Percentiles rank a stretch among this genome's conserved stretches.
phyloP scores from a whole-genome alignment of 2,329 filamentous ascomycete species.

The Scolecobasidium constrictum region DNA sequence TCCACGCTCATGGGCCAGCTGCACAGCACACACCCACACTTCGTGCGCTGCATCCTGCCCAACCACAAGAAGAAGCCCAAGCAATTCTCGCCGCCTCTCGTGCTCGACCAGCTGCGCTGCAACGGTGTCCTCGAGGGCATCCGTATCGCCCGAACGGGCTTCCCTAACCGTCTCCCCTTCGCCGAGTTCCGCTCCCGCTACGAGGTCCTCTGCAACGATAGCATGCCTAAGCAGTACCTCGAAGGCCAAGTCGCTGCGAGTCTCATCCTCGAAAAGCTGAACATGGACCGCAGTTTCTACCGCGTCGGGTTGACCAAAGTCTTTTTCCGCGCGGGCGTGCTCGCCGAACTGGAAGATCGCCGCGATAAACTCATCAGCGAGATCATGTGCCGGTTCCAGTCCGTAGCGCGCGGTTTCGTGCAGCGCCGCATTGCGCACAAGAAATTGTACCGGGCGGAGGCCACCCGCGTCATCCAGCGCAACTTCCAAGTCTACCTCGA shows the following conservation, averaged over 20 bases:
- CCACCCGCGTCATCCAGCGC: constrained; percentile 84
- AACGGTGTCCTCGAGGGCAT: constrained; percentile 99
- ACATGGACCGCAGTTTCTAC: constrained; percentile 75
- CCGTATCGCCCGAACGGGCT: constrained; percentile 89
- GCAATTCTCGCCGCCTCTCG: constrained; percentile 81
- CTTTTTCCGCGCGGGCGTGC: constrained; percentile 91
- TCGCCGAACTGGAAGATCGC: constrained; percentile 94
- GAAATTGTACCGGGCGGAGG: constrained; percentile 85
- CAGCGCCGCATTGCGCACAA: constrained; percentile 86
- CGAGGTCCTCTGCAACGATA: constrained; percentile 75
- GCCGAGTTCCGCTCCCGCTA: constrained; percentile 92
- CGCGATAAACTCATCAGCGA: constrained; percentile 85
- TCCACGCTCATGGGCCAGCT: constrained; percentile 90
- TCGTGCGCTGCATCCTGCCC: constrained; percentile 92
- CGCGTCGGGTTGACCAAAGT: constrained; percentile 94
- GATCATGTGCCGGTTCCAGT: constrained; percentile 90
- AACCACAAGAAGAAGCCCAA: constrained; percentile 98
- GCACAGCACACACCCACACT: constrained; percentile 94
- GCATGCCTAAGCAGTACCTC: constrained; percentile 80
- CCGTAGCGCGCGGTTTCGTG: constrained; percentile 78
- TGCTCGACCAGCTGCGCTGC: constrained; percentile 92
- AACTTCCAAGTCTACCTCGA: constrained; percentile 91
- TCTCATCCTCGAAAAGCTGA: constrained; percentile 81
- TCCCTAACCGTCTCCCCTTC: constrained; percentile 87
- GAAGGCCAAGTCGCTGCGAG: constrained; percentile 79